Conservation (phyloP, 495 filamentous ascomycete species). For the Polyplosphaeria fusca region DNA sequence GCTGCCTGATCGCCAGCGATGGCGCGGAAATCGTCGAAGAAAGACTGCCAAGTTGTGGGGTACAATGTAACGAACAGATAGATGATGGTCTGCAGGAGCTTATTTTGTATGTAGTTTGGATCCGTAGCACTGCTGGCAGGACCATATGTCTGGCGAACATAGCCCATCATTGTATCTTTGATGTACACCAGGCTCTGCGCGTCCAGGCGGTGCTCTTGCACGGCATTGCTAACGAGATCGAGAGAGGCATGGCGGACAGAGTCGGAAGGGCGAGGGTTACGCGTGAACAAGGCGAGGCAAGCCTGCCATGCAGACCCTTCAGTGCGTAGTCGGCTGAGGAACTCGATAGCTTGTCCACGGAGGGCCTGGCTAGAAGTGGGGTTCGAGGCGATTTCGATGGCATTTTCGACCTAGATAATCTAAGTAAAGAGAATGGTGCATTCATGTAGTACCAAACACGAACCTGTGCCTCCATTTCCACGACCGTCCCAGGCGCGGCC, state of each 20-base stretch:
- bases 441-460: not conserved
- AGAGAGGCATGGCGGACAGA: constrained; percentile 82
- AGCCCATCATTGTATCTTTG: constrained; percentile 72
- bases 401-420: constrained; percentile 70
- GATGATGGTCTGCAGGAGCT: constrained; percentile 91
- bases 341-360: constrained; percentile 83
- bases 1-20: constrained; percentile 54
- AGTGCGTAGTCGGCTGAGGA: constrained; percentile 73
- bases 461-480: constrained; percentile 35
- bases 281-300: constrained; percentile 78
- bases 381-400: constrained; percentile 86
- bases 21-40: constrained; percentile 80
- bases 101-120: constrained; percentile 81
- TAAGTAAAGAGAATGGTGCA: not conserved
- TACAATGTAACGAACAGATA: constrained; percentile 86
- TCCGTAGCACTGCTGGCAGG: constrained; percentile 55
- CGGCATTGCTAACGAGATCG: constrained; percentile 87
- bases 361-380: constrained; percentile 67
- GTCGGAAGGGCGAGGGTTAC: constrained; percentile 73
- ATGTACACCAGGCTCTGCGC: constrained; percentile 63
- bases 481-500: constrained; percentile 22
- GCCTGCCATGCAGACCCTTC: constrained; percentile 81
- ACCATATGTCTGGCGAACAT: constrained; percentile 70
- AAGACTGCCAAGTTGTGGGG: constrained; percentile 75
- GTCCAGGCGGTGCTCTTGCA: constrained; percentile 70